Conservation (phyloP, 371 early-diverging fungal genomes). For the Globomyces sp. region DNA sequence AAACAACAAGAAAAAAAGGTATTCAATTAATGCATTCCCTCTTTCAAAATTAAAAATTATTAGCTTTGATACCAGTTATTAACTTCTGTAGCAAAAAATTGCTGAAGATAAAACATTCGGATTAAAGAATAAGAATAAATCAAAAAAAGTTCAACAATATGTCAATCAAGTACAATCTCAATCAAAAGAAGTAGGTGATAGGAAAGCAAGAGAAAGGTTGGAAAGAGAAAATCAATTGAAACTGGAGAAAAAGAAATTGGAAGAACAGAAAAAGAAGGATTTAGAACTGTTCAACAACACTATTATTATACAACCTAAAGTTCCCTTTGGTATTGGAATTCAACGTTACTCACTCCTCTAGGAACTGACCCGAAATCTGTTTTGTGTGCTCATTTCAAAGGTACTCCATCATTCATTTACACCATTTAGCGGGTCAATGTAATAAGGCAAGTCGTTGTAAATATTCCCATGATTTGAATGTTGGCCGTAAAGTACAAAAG, state of each 20-base stretch:
- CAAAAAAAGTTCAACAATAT: conserved; percentile 34
- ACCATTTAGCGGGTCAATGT: conserved; percentile 69
- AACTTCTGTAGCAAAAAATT: conserved; percentile 60
- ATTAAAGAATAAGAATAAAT: conserved; percentile 83
- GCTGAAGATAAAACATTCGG: conserved; percentile 98
- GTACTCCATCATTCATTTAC: too few relatives aligned
- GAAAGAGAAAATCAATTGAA: conserved; percentile 11
- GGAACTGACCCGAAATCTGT: conserved; percentile 99
- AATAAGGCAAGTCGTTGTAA: conserved; percentile 95
- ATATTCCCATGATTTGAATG: conserved; percentile 94
- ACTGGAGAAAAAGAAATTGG: conserved; percentile 59
- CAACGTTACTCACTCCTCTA: conserved; percentile 41
- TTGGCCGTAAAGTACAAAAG: conserved; percentile 88
- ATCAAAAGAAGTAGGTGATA: conserved; percentile 30
- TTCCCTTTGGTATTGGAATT: conserved; percentile 68
- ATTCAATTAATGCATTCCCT: too few relatives aligned
- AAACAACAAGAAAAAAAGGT: too few relatives aligned
- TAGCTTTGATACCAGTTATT: too few relatives aligned
- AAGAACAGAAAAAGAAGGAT: conserved; percentile 75
- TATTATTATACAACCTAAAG: conserved; percentile 85
- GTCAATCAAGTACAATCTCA: conserved; percentile 17
- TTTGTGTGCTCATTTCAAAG: conserved; percentile 90
- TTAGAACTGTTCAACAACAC: conserved; percentile 89
- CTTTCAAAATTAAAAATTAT: too few relatives aligned
- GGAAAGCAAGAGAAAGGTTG: conserved; percentile 56